These are phyloP conservation scores for Aethionema arabicum DNA, from an alignment of 345 rosid species.

Conservation along the genomic window DNA sequence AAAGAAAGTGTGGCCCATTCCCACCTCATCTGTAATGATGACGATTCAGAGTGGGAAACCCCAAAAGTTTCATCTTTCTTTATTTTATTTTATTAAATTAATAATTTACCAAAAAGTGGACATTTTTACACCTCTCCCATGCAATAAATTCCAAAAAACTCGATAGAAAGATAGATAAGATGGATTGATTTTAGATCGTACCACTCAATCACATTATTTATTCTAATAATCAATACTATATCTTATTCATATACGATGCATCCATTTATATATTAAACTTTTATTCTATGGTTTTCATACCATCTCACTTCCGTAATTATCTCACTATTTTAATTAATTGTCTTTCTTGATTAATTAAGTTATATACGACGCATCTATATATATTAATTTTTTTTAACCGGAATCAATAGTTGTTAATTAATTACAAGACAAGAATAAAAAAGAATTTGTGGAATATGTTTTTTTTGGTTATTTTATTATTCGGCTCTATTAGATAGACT, in stretches of 20 bases:
- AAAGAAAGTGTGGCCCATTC: slow-evolving; percentile 29
- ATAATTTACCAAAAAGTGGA: slow-evolving; percentile 20
- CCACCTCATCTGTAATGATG: slow-evolving; percentile 46
- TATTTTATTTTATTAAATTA: slow-evolving; percentile 8
- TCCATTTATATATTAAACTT: too few relatives aligned
- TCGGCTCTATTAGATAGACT: too few relatives aligned
- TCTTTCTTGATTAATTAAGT: too few relatives aligned
- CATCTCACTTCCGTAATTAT: too few relatives aligned
- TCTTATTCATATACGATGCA: too few relatives aligned
- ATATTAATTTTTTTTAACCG: slow-evolving; percentile 20
- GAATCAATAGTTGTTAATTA: too few relatives aligned
- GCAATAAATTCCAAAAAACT: slow-evolving; percentile 39
- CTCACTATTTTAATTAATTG: too few relatives aligned
- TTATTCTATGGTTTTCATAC: too few relatives aligned
- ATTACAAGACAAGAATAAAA: too few relatives aligned
- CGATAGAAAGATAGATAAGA: slow-evolving; percentile 29
- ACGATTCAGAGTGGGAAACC: slow-evolving; percentile 37
- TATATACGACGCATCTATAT: slow-evolving; percentile 32
- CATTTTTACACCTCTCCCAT: slow-evolving; percentile 35
- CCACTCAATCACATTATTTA: not conserved
- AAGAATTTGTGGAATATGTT: too few relatives aligned
- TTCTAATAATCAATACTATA: slow-evolving; percentile 4
- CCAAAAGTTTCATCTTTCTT: slow-evolving; percentile 25
- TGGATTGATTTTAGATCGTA: slow-evolving; percentile 9
- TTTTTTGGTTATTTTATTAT: too few relatives aligned